phyloP scores from a whole-genome alignment of 2,329 filamentous ascomycete species.

The Neonectria coccinea region DNA sequence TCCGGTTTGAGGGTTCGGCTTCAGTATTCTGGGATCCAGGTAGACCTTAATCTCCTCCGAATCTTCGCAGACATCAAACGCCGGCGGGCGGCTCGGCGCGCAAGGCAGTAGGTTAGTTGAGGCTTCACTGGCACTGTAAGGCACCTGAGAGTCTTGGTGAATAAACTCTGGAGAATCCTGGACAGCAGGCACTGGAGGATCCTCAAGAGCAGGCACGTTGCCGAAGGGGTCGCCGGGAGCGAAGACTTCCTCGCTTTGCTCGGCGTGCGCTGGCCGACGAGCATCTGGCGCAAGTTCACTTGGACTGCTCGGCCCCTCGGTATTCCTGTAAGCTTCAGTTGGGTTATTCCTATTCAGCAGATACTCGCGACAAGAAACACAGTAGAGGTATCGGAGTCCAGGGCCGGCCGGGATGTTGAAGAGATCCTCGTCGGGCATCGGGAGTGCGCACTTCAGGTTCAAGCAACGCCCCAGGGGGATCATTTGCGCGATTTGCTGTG shows the following conservation, averaged over 20 bases:
- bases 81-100: background rate
- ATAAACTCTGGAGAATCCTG: background rate
- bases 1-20: no score
- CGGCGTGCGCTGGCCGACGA: background rate
- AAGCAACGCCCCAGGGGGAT: background rate
- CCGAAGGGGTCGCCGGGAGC: background rate
- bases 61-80: no score
- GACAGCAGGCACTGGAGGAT: background rate
- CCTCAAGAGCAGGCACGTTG: background rate
- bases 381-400: constrained; percentile 9
- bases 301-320: background rate
- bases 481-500: background rate
- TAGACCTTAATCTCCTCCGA: background rate
- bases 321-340: background rate
- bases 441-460: background rate
- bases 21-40: background rate
- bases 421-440: constrained; percentile 4
- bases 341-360: background rate
- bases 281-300: background rate
- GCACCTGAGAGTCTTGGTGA: background rate
- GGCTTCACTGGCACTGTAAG: background rate
- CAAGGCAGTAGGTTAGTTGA: background rate
- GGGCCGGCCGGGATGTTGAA: background rate
- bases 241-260: background rate
- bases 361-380: background rate